A percentile compares a stretch with the other conserved stretches of the same genome.
These are phyloP conservation scores for Brassica carinata DNA, from an alignment of 345 rosid species.

Conservation along the genomic window DNA sequence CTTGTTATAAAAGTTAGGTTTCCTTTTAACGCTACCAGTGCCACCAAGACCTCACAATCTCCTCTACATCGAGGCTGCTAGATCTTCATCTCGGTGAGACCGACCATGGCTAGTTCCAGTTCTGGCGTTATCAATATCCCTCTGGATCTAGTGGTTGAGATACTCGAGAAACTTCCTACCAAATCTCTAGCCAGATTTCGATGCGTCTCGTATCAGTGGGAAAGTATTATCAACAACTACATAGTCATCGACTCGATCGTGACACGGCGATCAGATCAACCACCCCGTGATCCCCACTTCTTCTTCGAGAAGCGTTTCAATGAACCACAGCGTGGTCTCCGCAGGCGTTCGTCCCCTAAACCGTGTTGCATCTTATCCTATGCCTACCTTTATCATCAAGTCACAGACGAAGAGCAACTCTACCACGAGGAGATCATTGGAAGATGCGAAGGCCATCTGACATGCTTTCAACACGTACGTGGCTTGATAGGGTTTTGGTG, in stretches of 20 bases:
- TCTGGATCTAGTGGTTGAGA: background rate
- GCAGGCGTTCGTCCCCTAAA: background rate
- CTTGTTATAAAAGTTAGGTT: background rate
- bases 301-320: background rate
- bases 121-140: background rate
- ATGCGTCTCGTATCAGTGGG: background rate
- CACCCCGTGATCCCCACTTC: slow-evolving; percentile 10
- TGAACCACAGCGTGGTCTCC: background rate
- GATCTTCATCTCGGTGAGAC: background rate
- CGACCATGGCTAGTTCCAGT: background rate
- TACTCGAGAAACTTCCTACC: background rate
- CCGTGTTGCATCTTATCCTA: background rate
- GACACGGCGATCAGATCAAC: background rate
- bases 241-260: background rate
- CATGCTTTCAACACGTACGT: background rate
- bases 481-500: slow-evolving; percentile 5
- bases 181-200: background rate
- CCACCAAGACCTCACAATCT: background rate
- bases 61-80: background rate
- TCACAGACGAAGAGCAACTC: slow-evolving; percentile 15
- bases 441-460: background rate
- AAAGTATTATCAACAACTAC: background rate
- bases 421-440: background rate
- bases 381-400: background rate
- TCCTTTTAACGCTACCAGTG: background rate